Evolutionary conservation across 225 moss, liverwort and hornwort species (phyloP).

Genomic region (Physcomitrellopsis africana): DNA sequence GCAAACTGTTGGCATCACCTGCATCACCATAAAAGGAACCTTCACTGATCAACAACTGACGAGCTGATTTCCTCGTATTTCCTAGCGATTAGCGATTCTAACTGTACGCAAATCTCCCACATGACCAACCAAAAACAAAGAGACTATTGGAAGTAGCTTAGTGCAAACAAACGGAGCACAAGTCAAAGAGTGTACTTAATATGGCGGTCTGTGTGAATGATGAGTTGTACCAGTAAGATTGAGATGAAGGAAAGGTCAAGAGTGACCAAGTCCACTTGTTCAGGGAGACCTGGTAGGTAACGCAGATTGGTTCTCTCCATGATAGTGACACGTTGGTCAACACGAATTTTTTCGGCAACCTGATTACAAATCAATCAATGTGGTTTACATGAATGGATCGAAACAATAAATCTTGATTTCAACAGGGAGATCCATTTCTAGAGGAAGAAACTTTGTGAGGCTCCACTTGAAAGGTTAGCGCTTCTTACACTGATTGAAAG

Average conservation of each 20-base stretch:
- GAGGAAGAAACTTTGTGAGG: no score
- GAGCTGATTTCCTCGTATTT: background rate
- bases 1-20: conserved; percentile 90
- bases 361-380: conserved; percentile 31
- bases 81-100: background rate
- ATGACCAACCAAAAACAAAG: background rate
- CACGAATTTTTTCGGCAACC: conserved; percentile 95
- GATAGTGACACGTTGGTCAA: conserved; percentile 75
- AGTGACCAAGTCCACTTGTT: conserved; percentile 88
- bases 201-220: background rate
- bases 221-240: conserved; percentile 63
- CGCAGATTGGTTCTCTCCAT: conserved; percentile 97
- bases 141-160: background rate
- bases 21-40: conserved; percentile 6
- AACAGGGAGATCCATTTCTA: background rate
- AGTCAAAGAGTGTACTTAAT: background rate
- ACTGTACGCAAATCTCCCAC: background rate
- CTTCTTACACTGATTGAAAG: background rate
- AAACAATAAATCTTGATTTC: conserved; percentile 9
- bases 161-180: background rate
- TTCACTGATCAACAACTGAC: conserved; percentile 14
- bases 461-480: background rate
- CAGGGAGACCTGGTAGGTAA: conserved; percentile 80
- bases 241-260: conserved; percentile 97
- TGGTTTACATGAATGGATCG: conserved; percentile 20